phyloP scores from a whole-genome alignment of 2,329 filamentous ascomycete genomes.

The Penicillium rolfsii region DNA sequence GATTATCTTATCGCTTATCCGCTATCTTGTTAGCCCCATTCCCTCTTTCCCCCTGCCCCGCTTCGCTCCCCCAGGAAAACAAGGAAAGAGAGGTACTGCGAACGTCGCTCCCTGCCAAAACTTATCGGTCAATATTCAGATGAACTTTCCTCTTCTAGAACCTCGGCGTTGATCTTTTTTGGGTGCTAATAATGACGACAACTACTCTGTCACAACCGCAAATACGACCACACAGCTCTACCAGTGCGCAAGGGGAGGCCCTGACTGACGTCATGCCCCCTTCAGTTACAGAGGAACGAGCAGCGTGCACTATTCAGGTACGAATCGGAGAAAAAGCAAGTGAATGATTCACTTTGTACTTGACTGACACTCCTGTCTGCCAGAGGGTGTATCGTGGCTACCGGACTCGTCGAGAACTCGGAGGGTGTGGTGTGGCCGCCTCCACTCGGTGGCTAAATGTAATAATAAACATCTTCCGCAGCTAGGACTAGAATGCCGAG shows the following conservation, averaged over 20 bases:
- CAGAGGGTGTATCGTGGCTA: conserved; percentile 80
- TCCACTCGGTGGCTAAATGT: conserved; percentile 72
- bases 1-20: background rate
- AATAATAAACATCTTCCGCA: conserved; percentile 13
- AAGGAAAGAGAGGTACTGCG: background rate
- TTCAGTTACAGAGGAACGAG: conserved; percentile 12
- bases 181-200: background rate
- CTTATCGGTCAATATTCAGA: background rate
- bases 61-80: background rate
- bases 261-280: conserved; percentile 25
- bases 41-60: background rate
- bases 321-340: background rate
- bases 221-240: background rate
- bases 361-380: background rate
- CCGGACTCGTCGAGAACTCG: conserved; percentile 69
- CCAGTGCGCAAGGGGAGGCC: background rate
- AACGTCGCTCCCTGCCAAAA: background rate
- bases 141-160: background rate
- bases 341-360: background rate
- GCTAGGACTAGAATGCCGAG: background rate
- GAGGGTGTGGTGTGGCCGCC: conserved; percentile 70
- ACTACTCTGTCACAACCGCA: background rate
- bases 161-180: background rate
- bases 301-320: conserved; percentile 30
- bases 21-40: background rate